These are phyloP conservation scores for Fusarium scirpi DNA, from an alignment of 2,329 filamentous ascomycete species.

Conservation along the genomic window DNA sequence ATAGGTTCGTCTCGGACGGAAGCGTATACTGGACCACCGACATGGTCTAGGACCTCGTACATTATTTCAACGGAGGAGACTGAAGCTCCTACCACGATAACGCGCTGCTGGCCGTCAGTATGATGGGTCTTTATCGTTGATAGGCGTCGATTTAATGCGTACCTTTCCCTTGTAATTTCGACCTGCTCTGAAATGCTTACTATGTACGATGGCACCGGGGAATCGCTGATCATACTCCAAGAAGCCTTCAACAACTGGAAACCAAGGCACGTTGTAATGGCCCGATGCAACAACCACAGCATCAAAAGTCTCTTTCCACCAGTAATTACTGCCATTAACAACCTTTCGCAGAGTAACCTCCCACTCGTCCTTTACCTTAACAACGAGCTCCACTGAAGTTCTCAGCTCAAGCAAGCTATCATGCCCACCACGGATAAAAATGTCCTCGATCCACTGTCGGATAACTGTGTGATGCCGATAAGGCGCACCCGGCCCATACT, in stretches of 20 bases:
- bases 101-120: conserved; percentile 8
- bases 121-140: too few species aligned
- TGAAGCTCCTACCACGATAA: conserved; percentile 32
- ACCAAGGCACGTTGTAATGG: conserved; percentile 35
- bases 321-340: conserved; percentile 20
- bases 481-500: conserved; percentile 7
- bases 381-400: conserved; percentile 13
- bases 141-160: too few species aligned
- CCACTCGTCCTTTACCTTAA: conserved; percentile 22
- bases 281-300: conserved; percentile 29
- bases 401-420: conserved; percentile 19
- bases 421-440: conserved; percentile 11
- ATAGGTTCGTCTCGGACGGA: conserved; percentile 22
- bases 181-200: conserved; percentile 25
- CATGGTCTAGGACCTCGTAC: conserved; percentile 25
- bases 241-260: conserved; percentile 21
- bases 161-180: conserved; percentile 22
- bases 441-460: conserved; percentile 26
- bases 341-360: conserved; percentile 23
- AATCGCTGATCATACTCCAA: conserved; percentile 14
- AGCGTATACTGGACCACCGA: conserved; percentile 9
- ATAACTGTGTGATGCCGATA: conserved; percentile 26
- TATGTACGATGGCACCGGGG: conserved; percentile 15
- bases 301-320: conserved; percentile 33
- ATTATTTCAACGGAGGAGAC: conserved; percentile 28